phyloP scores from a whole-genome alignment of 1,284 basidiomycete genomes.

The Boletus mariae region DNA sequence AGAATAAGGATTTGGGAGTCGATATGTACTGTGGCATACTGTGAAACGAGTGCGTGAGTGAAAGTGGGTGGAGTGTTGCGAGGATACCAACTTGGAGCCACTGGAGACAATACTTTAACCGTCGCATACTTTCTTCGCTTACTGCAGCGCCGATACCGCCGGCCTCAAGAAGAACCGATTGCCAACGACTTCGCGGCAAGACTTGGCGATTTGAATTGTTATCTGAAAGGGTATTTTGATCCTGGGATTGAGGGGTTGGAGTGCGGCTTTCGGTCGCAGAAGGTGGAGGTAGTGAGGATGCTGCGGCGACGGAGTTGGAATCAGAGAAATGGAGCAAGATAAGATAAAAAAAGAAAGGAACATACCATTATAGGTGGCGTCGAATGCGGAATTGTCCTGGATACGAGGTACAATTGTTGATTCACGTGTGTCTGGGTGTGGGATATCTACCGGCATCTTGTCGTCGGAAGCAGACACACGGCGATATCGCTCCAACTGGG shows the following conservation, averaged over 20 bases:
- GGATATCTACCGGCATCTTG: conserved; percentile 26
- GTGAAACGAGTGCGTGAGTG: conserved; percentile 7
- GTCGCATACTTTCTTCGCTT: conserved; percentile 87
- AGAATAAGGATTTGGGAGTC: conserved; percentile 84
- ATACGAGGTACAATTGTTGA: neutral
- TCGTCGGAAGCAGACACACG: conserved; percentile 35
- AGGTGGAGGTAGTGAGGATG: neutral
- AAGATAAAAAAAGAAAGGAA: conserved; percentile 5
- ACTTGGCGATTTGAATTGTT: conserved; percentile 40
- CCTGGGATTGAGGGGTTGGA: conserved; percentile 21
- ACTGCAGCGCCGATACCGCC: conserved; percentile 87
- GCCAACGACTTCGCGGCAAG: conserved; percentile 74
- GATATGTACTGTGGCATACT: conserved; percentile 87
- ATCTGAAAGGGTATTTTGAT: conserved; percentile 11
- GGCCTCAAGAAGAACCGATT: conserved; percentile 79
- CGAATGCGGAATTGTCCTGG: conserved; percentile 8
- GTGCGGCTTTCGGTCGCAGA: conserved; percentile 13
- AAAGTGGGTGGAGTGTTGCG: conserved; percentile 46
- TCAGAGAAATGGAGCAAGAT: conserved; percentile 10
- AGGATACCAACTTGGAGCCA: conserved; percentile 73
- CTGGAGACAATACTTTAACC: conserved; percentile 81
- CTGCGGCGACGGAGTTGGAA: neutral
- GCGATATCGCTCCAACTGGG: conserved; percentile 52
- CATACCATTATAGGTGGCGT: conserved; percentile 8
- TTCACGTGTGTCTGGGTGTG: conserved; percentile 2